Conservation (phyloP, 306 rosid species). For the Clitoria ternatea region DNA sequence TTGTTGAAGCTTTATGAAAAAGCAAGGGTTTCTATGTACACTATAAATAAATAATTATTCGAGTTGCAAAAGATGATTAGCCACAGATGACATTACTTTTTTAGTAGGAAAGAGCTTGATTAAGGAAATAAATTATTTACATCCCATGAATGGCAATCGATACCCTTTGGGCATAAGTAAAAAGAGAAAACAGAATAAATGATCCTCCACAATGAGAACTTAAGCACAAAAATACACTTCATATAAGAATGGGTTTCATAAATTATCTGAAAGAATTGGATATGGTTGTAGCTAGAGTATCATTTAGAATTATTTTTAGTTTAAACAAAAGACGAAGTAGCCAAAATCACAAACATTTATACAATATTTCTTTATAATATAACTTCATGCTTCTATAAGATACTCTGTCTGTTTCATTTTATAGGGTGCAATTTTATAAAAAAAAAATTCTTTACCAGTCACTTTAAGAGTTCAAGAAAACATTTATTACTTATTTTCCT, state of each 20-base stretch:
- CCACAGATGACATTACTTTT: neutral
- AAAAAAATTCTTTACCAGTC: too few relatives aligned
- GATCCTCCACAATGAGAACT: neutral
- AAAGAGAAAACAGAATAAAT: neutral
- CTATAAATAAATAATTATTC: neutral
- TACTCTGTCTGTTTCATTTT: too few relatives aligned
- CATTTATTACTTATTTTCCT: too few relatives aligned
- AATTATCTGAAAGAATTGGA: conserved; percentile 7
- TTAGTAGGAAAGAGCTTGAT: neutral
- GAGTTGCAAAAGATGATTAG: neutral
- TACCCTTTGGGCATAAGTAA: neutral
- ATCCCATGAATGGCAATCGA: neutral
- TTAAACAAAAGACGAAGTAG: conserved; percentile 5
- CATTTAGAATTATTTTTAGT: too few relatives aligned
- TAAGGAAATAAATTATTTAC: neutral
- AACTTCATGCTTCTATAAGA: conserved; percentile 6
- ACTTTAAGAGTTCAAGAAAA: too few relatives aligned
- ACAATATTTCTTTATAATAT: neutral
- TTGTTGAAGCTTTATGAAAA: conserved; percentile 2
- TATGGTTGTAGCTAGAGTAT: conserved; percentile 14
- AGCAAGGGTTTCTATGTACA: neutral
- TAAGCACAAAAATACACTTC: neutral
- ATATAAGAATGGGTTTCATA: neutral
- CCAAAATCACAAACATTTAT: neutral
- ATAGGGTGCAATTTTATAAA: too few relatives aligned